Conservation (phyloP, 164 flowering plant species). For the Cinnamomum chago region DNA sequence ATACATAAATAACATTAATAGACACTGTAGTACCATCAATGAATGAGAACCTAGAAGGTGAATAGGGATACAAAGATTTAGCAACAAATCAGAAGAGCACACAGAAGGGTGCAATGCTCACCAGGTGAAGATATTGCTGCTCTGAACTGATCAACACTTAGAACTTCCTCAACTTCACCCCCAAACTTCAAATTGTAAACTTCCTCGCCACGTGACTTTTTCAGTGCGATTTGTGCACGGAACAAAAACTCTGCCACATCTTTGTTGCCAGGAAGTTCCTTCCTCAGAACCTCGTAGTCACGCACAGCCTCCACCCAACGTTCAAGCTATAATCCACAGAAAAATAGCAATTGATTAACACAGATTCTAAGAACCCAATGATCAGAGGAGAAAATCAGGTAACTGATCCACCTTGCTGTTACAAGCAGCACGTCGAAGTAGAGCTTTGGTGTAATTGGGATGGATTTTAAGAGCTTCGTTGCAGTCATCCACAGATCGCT, state of each 20-base stretch:
- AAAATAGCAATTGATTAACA: conserved; percentile 4
- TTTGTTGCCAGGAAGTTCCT: conserved; percentile 61
- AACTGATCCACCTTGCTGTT: conserved; percentile 51
- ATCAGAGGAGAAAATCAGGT: not conserved
- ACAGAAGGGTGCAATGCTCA: conserved; percentile 13
- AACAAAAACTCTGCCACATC: conserved; percentile 74
- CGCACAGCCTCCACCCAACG: conserved; percentile 73
- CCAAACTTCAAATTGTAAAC: conserved; percentile 75
- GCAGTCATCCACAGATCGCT: conserved; percentile 71
- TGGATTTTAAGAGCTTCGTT: conserved; percentile 70
- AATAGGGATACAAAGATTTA: not conserved
- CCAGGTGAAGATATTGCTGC: conserved; percentile 71
- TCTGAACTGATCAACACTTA: conserved; percentile 58
- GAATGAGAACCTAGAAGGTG: not conserved
- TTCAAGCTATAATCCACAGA: conserved; percentile 49
- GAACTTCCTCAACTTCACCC: conserved; percentile 81
- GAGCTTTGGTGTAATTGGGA: conserved; percentile 78
- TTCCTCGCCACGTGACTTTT: conserved; percentile 81
- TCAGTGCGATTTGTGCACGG: conserved; percentile 79
- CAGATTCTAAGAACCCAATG: not conserved
- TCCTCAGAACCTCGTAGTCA: conserved; percentile 74
- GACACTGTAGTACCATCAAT: not conserved
- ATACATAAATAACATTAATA: not conserved
- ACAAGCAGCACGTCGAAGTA: conserved; percentile 79
- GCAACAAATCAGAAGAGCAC: not conserved